Evolutionary conservation across 139 green algal species (phyloP).

Genomic region (Pseudopediastrum boryanum): DNA sequence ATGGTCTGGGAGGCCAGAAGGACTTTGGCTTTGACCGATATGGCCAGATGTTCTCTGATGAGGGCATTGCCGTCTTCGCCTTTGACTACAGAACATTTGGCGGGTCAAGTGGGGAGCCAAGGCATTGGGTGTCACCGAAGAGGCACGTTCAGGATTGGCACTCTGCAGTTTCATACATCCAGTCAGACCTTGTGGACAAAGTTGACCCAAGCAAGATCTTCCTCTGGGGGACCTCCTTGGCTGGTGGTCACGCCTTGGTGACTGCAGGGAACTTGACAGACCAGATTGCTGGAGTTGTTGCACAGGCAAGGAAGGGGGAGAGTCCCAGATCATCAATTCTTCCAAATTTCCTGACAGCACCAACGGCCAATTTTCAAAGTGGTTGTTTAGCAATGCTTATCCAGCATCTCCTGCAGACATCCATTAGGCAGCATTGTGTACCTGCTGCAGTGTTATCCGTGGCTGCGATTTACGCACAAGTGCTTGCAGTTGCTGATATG

Average conservation of each 20-base stretch:
- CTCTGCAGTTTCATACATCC: conserved; percentile 42
- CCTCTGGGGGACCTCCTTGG: conserved; percentile 28
- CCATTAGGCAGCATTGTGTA: no score
- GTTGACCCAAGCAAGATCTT: conserved; percentile 14
- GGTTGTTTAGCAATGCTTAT: background rate
- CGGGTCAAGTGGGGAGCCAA: conserved; percentile 41
- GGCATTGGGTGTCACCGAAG: conserved; percentile 42
- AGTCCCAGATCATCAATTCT: background rate
- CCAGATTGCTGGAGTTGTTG: conserved; percentile 18
- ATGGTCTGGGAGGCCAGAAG: conserved; percentile 46
- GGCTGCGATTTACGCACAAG: no score
- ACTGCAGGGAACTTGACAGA: background rate
- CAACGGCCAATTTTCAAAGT: background rate
- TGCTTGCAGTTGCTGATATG: no score
- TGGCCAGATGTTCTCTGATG: conserved; percentile 39
- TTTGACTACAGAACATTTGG: conserved; percentile 59
- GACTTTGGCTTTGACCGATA: conserved; percentile 57
- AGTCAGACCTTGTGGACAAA: background rate
- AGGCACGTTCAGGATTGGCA: conserved; percentile 47
- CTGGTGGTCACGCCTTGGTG: conserved; percentile 15
- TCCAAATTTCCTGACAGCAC: no score
- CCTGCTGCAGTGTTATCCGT: no score
- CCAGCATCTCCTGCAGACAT: no score
- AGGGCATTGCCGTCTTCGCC: conserved; percentile 47
- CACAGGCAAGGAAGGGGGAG: conserved; percentile 11